phyloP scores from a whole-genome alignment of 2,329 filamentous ascomycete genomes.

The Cytospora leucostoma region DNA sequence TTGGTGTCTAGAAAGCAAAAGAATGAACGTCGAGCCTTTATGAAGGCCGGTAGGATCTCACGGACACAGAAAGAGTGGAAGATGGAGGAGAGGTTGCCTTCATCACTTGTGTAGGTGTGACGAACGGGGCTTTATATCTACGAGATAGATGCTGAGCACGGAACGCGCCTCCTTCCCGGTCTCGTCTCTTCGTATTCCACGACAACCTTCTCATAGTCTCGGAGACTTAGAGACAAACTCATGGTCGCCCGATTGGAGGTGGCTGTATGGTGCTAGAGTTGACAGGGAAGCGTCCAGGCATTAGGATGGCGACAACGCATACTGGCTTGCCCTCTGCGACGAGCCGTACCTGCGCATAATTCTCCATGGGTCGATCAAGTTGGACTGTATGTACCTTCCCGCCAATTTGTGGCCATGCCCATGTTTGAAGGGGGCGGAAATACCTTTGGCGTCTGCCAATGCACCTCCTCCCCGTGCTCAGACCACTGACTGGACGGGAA shows the following conservation, averaged over 20 bases:
- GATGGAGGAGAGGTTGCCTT: neutral
- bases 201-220: constrained; percentile 5
- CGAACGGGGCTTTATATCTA: constrained; percentile 17
- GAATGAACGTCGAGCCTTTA: constrained; percentile 19
- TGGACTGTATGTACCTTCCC: constrained; percentile 20
- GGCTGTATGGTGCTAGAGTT: neutral
- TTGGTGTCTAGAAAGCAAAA: neutral
- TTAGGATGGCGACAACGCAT: constrained; percentile 9
- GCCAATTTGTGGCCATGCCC: constrained; percentile 2
- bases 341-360: constrained; percentile 11
- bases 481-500: neutral
- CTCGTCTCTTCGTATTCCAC: constrained; percentile 18
- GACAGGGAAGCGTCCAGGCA: constrained; percentile 3
- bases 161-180: neutral
- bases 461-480: neutral
- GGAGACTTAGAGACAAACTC: neutral
- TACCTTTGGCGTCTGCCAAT: neutral
- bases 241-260: neutral
- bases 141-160: neutral
- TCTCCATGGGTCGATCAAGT: constrained; percentile 14
- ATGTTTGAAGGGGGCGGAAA: neutral
- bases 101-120: neutral
- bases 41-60: constrained; percentile 19
- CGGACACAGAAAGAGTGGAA: constrained; percentile 15
- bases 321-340: constrained; percentile 9